Conservation (phyloP, 352 stramenopile species). For the Globisporangium irregulare region DNA sequence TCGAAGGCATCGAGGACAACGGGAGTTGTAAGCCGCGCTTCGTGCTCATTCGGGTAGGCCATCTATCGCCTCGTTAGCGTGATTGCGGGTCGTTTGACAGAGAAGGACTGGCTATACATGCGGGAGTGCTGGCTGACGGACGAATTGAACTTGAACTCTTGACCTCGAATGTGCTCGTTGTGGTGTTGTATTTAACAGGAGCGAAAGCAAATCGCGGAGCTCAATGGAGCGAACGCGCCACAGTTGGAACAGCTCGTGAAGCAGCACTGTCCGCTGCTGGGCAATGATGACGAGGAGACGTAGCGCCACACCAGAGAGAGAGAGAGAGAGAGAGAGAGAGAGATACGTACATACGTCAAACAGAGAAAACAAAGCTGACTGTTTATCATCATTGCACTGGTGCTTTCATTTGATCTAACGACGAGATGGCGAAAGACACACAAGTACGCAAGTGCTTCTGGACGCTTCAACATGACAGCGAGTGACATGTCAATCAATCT, state of each 20-base stretch:
- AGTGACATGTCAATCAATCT: neutral
- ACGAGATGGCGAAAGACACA: neutral
- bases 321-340: neutral
- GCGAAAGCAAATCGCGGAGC: conserved; percentile 53
- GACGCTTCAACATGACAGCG: neutral
- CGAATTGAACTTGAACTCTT: neutral
- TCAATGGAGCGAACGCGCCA: conserved; percentile 55
- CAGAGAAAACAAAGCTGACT: neutral
- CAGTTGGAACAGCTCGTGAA: conserved; percentile 63
- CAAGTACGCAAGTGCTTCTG: neutral
- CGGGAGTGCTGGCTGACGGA: neutral
- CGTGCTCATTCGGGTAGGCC: conserved; percentile 50
- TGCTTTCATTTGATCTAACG: neutral
- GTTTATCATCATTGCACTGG: neutral
- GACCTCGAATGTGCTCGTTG: neutral
- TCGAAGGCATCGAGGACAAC: conserved; percentile 53
- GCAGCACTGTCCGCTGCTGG: conserved; percentile 50
- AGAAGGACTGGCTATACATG: neutral
- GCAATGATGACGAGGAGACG: conserved; percentile 50
- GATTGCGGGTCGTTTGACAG: neutral
- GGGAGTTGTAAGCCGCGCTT: conserved; percentile 67
- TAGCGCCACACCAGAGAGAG: conserved; percentile 10
- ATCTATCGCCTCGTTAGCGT: neutral
- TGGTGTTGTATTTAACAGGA: conserved; percentile 26
- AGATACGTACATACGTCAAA: neutral